phyloP scores from a whole-genome alignment of 139 green algal species.

The Closterium sp. region DNA sequence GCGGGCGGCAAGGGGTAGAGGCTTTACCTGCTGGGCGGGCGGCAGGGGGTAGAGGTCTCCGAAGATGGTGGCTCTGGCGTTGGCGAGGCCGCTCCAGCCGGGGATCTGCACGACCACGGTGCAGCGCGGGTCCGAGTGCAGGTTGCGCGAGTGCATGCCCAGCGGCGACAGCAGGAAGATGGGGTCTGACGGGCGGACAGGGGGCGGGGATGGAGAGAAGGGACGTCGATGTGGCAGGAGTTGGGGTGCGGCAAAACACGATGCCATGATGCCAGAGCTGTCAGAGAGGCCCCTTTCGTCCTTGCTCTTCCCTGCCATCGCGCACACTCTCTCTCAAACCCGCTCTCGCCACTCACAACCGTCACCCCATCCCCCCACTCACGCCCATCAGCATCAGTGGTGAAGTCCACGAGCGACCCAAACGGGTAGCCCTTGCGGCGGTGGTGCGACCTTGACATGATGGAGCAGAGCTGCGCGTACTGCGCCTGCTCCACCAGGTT shows the following conservation, averaged over 20 bases:
- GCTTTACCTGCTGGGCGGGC: constrained; percentile 67
- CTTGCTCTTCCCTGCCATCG: too few relatives aligned
- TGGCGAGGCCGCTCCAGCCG: constrained; percentile 94
- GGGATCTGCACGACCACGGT: constrained; percentile 86
- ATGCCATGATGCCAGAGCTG: too few relatives aligned
- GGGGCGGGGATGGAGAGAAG: not conserved
- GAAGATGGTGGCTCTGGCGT: constrained; percentile 97
- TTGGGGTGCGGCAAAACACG: too few relatives aligned
- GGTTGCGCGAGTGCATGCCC: constrained; percentile 81
- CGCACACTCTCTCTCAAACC: too few relatives aligned
- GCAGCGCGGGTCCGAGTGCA: constrained; percentile 70
- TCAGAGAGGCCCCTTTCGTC: too few relatives aligned
- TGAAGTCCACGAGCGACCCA: constrained; percentile 94
- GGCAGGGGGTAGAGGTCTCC: constrained; percentile 92
- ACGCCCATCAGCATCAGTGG: constrained; percentile 71
- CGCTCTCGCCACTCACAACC: too few relatives aligned
- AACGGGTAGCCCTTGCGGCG: constrained; percentile 90
- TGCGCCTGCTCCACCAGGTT: constrained; percentile 85
- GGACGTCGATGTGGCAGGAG: too few relatives aligned
- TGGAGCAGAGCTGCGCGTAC: constrained; percentile 91
- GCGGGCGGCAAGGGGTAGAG: constrained; percentile 60
- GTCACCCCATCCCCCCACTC: not conserved
- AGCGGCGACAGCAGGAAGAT: constrained; percentile 79
- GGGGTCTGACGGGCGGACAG: not conserved
- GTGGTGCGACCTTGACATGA: constrained; percentile 97